These are phyloP conservation scores for Syzygium syzygioides DNA, from an alignment of 441 rosid species.

Conservation along the genomic window DNA sequence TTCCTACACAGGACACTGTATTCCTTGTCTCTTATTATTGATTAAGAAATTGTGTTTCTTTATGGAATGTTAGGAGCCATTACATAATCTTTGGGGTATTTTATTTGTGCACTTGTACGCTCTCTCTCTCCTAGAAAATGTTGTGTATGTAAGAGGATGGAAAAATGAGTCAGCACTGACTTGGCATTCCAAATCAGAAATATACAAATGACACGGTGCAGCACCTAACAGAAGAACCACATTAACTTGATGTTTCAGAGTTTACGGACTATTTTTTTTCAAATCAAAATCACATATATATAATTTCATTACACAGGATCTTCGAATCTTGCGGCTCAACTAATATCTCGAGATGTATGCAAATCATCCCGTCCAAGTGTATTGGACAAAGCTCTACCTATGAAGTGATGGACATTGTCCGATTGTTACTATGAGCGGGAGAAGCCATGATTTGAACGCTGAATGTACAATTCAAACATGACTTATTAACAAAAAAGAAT, in stretches of 20 bases:
- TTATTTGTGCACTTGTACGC: too few relatives aligned
- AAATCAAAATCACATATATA: too few relatives aligned
- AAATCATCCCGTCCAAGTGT: too few relatives aligned
- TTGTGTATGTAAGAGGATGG: not conserved
- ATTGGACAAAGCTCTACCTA: too few relatives aligned
- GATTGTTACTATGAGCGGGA: too few relatives aligned
- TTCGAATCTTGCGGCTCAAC: too few relatives aligned
- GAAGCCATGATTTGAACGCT: too few relatives aligned
- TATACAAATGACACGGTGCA: not conserved
- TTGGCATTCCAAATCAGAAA: not conserved
- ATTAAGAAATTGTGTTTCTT: not conserved
- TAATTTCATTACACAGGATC: too few relatives aligned
- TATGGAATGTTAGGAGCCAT: not conserved
- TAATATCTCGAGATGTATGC: too few relatives aligned
- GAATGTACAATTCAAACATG: too few relatives aligned
- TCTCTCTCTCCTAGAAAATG: not conserved
- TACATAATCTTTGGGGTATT: not conserved
- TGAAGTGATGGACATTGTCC: too few relatives aligned
- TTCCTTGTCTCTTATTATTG: not conserved
- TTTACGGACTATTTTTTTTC: not conserved
- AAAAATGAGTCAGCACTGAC: not conserved
- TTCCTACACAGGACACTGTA: not conserved
- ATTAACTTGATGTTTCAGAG: not conserved
- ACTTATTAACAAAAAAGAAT: too few relatives aligned
- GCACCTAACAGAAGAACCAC: not conserved